A percentile compares a stretch with the other conserved stretches of the same genome.
Evolutionary conservation across 805 yeast genomes (phyloP).

Genomic region (Yarrowia porcina): DNA sequence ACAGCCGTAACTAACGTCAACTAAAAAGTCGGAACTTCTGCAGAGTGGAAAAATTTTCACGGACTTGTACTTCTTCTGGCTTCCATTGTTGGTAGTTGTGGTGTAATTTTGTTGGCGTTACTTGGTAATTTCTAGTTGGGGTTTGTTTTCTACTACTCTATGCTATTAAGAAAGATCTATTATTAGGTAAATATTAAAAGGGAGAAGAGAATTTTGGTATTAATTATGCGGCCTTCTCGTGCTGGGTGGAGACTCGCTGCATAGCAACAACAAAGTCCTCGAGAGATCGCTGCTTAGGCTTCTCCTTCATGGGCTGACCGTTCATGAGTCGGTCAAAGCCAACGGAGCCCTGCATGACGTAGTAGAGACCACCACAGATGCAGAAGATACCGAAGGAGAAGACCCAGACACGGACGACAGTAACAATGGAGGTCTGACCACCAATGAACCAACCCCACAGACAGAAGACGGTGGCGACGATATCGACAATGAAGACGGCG

Average conservation of each 20-base stretch:
- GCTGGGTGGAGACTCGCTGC: slow-evolving; percentile 66
- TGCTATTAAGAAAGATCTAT: slow-evolving; percentile 21
- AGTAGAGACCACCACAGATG: slow-evolving; percentile 94
- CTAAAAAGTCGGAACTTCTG: background rate
- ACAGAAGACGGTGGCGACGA: slow-evolving; percentile 88
- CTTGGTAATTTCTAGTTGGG: too few relatives aligned
- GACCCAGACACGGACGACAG: slow-evolving; percentile 91
- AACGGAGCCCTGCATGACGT: slow-evolving; percentile 66
- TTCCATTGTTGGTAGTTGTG: too few relatives aligned
- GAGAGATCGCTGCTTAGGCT: slow-evolving; percentile 47
- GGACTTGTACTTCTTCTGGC: too few relatives aligned
- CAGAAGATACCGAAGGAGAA: slow-evolving; percentile 98
- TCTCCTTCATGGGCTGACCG: slow-evolving; percentile 47
- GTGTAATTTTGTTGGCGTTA: too few relatives aligned
- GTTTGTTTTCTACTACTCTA: too few relatives aligned
- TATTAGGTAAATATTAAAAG: slow-evolving; percentile 25
- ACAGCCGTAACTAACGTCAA: background rate
- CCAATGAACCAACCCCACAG: slow-evolving; percentile 97
- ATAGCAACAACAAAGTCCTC: slow-evolving; percentile 61
- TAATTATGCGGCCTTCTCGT: slow-evolving; percentile 49
- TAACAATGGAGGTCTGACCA: slow-evolving; percentile 94
- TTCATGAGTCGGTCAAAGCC: slow-evolving; percentile 55
- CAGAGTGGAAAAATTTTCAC: background rate
- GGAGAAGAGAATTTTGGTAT: slow-evolving; percentile 26
- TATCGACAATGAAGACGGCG: slow-evolving; percentile 86